Evolutionary conservation across 202 grass and related monocot species (phyloP).

Genomic region (Cymbopogon flexuosus): DNA sequence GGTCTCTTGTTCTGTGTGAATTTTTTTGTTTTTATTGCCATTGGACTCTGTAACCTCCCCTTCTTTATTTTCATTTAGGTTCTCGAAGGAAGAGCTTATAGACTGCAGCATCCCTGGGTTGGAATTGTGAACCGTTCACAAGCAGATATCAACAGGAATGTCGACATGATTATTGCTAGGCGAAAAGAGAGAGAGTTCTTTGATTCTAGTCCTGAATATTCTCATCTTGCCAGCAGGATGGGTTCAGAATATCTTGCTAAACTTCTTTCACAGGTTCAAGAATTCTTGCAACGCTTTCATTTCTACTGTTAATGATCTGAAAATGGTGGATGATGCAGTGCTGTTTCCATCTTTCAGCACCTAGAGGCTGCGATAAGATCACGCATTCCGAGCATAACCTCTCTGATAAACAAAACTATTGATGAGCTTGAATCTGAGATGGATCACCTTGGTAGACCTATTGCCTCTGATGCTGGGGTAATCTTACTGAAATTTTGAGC

Average conservation of each 20-base stretch:
- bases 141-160: constrained; percentile 82
- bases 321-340: constrained; percentile 23
- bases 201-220: constrained; percentile 70
- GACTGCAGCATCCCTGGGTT: constrained; percentile 79
- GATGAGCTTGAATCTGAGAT: constrained; percentile 93
- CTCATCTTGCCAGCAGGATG: constrained; percentile 78
- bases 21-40: not conserved
- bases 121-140: constrained; percentile 90
- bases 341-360: constrained; percentile 50
- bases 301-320: constrained; percentile 2
- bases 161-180: constrained; percentile 77
- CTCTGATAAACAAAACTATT: constrained; percentile 88
- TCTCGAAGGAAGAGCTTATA: constrained; percentile 83
- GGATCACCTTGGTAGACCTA: constrained; percentile 77
- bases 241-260: constrained; percentile 89
- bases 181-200: constrained; percentile 78
- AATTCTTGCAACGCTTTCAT: not conserved
- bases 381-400: constrained; percentile 78
- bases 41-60: not conserved
- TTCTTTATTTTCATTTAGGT: constrained; percentile 42
- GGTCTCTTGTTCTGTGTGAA: not conserved
- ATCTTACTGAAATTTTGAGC: constrained; percentile 22
- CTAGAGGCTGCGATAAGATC: constrained; percentile 81
- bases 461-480: constrained; percentile 85
- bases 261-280: constrained; percentile 69